Evolutionary conservation across 805 yeast genomes (phyloP).

Genomic region (Cyberlindnera veronae): DNA sequence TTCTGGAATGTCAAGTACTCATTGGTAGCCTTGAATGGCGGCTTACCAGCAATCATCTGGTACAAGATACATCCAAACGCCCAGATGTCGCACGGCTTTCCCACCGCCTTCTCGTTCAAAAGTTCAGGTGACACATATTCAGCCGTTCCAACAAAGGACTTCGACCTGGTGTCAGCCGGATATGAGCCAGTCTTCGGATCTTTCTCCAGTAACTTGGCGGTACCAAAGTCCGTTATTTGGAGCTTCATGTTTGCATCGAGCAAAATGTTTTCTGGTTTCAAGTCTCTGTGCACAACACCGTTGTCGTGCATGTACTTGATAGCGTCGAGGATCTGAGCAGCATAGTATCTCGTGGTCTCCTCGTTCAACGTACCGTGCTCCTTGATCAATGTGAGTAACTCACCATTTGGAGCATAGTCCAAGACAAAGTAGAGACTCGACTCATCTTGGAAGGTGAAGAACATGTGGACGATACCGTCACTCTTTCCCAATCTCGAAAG

Average conservation of each 20-base stretch:
- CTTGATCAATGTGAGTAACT: conserved; percentile 62
- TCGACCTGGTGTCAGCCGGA: conserved; percentile 66
- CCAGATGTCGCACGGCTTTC: conserved; percentile 97
- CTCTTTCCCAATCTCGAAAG: conserved; percentile 61
- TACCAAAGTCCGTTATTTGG: conserved; percentile 80
- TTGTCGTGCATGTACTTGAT: conserved; percentile 65
- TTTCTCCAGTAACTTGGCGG: conserved; percentile 66
- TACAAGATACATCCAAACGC: conserved; percentile 94
- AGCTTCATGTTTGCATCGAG: conserved; percentile 58
- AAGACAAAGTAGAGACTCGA: conserved; percentile 68
- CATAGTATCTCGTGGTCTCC: conserved; percentile 61
- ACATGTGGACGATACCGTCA: conserved; percentile 62
- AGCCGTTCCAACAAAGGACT: conserved; percentile 83
- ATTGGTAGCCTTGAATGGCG: conserved; percentile 83
- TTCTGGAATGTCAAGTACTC: conserved; percentile 82
- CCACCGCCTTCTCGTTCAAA: conserved; percentile 72
- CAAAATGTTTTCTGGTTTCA: conserved; percentile 79
- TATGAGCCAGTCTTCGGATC: conserved; percentile 46
- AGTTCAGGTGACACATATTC: conserved; percentile 83
- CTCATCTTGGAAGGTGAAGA: conserved; percentile 78
- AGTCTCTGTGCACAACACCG: conserved; percentile 79
- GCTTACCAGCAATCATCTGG: conserved; percentile 92
- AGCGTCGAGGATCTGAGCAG: conserved; percentile 74
- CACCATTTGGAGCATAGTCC: conserved; percentile 81
- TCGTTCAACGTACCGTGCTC: conserved; percentile 69